Evolutionary conservation across 805 yeast genomes (phyloP), one percentile per base, ranked within the genome.

Genomic region (Starmerella apis): DNA sequence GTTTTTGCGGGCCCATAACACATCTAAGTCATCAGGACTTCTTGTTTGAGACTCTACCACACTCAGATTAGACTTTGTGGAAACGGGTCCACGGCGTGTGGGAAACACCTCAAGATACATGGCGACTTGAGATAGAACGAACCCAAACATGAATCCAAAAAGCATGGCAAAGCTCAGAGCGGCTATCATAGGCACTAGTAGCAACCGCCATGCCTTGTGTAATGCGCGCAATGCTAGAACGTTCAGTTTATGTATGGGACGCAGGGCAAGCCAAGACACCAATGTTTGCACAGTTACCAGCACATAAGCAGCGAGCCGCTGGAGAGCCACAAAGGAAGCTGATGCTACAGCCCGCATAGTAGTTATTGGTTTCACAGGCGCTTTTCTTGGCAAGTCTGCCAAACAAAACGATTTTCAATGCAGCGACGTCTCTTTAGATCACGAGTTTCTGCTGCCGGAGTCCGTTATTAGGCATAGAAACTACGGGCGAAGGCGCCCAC

Each of bases 31-130:
- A n/a, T n/a, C n/a, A n/a, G n/a, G n/a, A n/a, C n/a, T n/a, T n/a
- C n/a, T n/a, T n/a, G n/a, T n/a, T n/a, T n/a, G n/a, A n/a, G n/a
- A n/a, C n/a, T 19, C 22, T n/a, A 8, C 37, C 13, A n/a, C 37
- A 16, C 8, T 22, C 9, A 33, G 37, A 11, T 14, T 22, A 13
- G 37, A 22, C 22, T 10, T 19, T 13, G 6, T 13, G 22, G 22
- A 11, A 9, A 27, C 25, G 18, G 41, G 14, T 13, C 5, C 37
- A 31, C 43, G 45, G 35, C 45, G 46, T 20, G 14, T 7, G 19
- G 47, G 47, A 30, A 45, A 45, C 25, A 45, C 47, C 25, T 45
- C 47, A 20, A 45, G 42, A 23, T 28, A 31, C 35, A 45, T 35
- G 19, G 47, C 39, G 31, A 45, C 32, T 22, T 35, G 47, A n/a